A percentile compares a stretch with the other conserved stretches of the same genome.
These are phyloP conservation scores for Aspergillus sp. DNA, from an alignment of 2,329 filamentous ascomycete species.

Conservation along the genomic window DNA sequence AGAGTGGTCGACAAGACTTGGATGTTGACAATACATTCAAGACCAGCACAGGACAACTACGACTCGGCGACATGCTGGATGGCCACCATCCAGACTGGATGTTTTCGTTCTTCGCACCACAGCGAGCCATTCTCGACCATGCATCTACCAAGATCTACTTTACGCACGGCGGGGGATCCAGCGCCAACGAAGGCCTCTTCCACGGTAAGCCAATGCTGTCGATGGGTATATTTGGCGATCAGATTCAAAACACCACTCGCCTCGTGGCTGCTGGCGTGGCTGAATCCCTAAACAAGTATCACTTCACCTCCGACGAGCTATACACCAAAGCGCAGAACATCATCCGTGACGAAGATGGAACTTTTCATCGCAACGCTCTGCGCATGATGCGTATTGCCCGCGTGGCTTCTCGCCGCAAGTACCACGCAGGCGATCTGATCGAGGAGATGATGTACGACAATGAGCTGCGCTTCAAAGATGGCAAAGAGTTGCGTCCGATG, in stretches of 20 bases:
- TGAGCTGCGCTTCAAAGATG: conserved; percentile 11
- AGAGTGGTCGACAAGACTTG: conserved; percentile 15
- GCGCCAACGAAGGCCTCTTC: conserved; percentile 39
- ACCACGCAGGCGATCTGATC: conserved; percentile 36
- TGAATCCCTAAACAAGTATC: conserved; percentile 32
- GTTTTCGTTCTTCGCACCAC: conserved; percentile 35
- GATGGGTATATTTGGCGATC: conserved; percentile 40
- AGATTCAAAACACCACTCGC: conserved; percentile 35
- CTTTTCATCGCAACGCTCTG: conserved; percentile 26
- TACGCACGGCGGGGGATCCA: conserved; percentile 40
- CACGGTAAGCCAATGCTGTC: conserved; percentile 35
- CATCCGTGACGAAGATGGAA: conserved; percentile 24
- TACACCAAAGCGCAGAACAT: conserved; percentile 22
- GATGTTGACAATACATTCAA: conserved; percentile 1
- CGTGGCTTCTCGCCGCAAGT: conserved; percentile 32
- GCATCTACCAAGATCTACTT: conserved; percentile 30
- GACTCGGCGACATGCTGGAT: conserved; percentile 21
- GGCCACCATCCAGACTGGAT: conserved; percentile 26
- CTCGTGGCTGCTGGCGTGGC: conserved; percentile 32
- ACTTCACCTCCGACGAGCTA: conserved; percentile 30
- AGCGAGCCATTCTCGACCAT: conserved; percentile 38
- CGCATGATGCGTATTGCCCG: conserved; percentile 37
- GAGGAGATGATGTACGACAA: conserved; percentile 41
- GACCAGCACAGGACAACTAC: not conserved
- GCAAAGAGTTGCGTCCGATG: conserved; percentile 27